These are phyloP conservation scores for Pterulicium gracile DNA, from an alignment of 1,284 basidiomycete genomes.

Conservation along the genomic window DNA sequence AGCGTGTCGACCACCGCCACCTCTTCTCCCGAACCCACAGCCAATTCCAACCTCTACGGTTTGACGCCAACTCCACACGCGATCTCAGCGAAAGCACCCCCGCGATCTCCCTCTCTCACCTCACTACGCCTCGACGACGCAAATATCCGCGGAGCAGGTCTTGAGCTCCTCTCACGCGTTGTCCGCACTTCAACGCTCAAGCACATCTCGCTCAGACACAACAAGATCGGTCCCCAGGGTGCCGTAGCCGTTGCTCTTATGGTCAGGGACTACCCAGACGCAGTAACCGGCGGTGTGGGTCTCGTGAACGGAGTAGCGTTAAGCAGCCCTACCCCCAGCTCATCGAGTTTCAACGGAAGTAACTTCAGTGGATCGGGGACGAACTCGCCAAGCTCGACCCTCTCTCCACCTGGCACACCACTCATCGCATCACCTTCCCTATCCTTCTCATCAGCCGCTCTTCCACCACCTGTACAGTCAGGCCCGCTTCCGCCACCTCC, in stretches of 20 bases:
- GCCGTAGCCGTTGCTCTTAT: slow-evolving; percentile 89
- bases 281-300: slow-evolving; percentile 28
- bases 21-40: too few species aligned
- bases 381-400: slow-evolving; percentile 1
- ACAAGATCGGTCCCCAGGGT: slow-evolving; percentile 73
- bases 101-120: slow-evolving; percentile 48
- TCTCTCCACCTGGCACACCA: slow-evolving; percentile 12
- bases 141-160: slow-evolving; percentile 52
- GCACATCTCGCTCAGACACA: slow-evolving; percentile 82
- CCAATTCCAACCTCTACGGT: slow-evolving; percentile 2
- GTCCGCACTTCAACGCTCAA: slow-evolving; percentile 75
- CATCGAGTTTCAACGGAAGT: slow-evolving; percentile 1
- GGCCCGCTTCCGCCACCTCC: slow-evolving; percentile 20
- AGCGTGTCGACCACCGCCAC: neutral
- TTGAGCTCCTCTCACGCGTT: slow-evolving; percentile 72
- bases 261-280: slow-evolving; percentile 89
- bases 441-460: slow-evolving; percentile 11
- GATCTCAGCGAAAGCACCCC: slow-evolving; percentile 19
- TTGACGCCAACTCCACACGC: neutral
- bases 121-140: slow-evolving; percentile 82
- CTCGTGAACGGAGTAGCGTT: slow-evolving; percentile 9
- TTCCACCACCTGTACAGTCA: slow-evolving; percentile 8
- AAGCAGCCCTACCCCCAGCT: slow-evolving; percentile 13
- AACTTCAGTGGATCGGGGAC: neutral
- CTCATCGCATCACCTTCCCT: slow-evolving; percentile 10